These are phyloP conservation scores for Flaveria bidentis DNA, from an alignment of 129 eudicot genomes.

Conservation along the genomic window DNA sequence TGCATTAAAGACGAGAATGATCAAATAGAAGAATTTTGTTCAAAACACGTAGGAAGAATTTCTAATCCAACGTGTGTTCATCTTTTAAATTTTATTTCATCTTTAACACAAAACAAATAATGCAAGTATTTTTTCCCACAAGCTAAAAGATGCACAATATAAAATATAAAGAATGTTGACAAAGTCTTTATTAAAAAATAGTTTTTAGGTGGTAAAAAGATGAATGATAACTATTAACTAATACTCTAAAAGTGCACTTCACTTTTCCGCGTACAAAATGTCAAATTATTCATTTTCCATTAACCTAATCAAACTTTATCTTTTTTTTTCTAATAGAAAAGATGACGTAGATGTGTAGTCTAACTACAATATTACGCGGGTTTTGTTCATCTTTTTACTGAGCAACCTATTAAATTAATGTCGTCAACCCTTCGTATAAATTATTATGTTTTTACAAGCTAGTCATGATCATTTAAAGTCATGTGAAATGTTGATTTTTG, in stretches of 20 bases:
- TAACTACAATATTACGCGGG: neutral
- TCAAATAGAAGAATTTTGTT: too few relatives aligned
- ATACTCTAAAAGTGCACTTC: neutral
- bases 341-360: neutral
- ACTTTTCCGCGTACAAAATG: conserved; percentile 13
- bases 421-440: neutral
- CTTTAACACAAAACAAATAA: neutral
- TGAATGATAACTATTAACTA: neutral
- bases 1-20: too few relatives aligned
- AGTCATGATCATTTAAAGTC: neutral
- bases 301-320: neutral
- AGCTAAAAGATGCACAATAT: neutral
- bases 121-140: neutral
- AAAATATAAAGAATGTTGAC: too few relatives aligned
- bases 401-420: neutral
- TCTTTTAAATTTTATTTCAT: too few relatives aligned
- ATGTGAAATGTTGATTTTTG: neutral
- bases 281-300: conserved; percentile 27
- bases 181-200: neutral
- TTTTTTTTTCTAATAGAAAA: neutral
- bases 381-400: neutral
- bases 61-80: too few relatives aligned
- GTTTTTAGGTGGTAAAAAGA: neutral
- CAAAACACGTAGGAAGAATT: too few relatives aligned
- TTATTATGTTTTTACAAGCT: neutral